Evolutionary conservation across 2,329 filamentous ascomycete species (phyloP), one percentile per base, ranked within the genome.

Genomic region (Penicillium vulpinum): DNA sequence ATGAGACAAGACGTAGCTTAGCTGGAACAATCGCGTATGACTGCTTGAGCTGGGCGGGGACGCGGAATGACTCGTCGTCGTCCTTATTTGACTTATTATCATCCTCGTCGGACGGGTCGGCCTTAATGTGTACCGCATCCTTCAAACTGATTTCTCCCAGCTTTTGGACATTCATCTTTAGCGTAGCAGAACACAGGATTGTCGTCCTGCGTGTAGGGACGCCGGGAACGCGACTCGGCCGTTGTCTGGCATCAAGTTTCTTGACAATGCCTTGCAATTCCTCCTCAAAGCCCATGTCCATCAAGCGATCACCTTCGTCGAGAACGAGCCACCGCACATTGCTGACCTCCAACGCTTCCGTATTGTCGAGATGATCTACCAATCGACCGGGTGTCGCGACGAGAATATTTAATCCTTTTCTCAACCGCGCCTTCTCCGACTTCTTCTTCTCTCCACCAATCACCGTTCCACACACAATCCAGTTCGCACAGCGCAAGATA

Each of bases 211-310:
- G 85, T 0, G 91, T 88, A 8, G 96, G 81, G 4, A 88, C 80
- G 18, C 83, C 83, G 4, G 84, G 84, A 36, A 88, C 80, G 2
- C 86, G 85, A 36, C 83, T 82, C 29, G 84, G 85, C 54, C 82
- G 84, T 54, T 83, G 82, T 36, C 88, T 83, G 43, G 87, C 78
- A 60, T 92, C 87, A 54, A 97, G 84, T 60, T 89, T 89, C 54
- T 85, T 82, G 16, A 99, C 89, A 62, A 97, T 93, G 59, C 88
- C 89, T 70, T 90, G 89, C 58, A 99, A 85, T 68, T 97, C 93
- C 52, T 97, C 88, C 75, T 97, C 94, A 65, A 99, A 99, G 0
- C 94, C 94, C 68, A 97, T 83, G 70, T 99, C 94, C 93, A 99
- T 97, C 71, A 99, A 80, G n/a, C 94, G 85, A 80, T 99, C 94